These are phyloP conservation scores for Hevea brasiliensis DNA, from an alignment of 345 rosid genomes.

Conservation along the genomic window DNA sequence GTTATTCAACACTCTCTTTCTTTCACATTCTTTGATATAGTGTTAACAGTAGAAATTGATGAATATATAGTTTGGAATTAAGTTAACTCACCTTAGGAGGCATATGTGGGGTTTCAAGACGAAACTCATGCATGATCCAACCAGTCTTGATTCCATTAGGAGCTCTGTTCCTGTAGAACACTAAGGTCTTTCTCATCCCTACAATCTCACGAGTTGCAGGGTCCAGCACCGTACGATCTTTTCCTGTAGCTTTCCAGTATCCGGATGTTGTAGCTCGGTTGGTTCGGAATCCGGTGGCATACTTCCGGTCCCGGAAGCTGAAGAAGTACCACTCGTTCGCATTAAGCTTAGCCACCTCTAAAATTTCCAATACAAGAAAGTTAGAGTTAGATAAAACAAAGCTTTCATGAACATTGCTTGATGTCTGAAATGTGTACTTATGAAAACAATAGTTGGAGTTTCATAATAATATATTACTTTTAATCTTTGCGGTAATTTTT, in stretches of 20 bases:
- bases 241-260: conserved; percentile 99
- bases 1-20: neutral
- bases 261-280: conserved; percentile 83
- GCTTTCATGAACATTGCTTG: conserved; percentile 22
- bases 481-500: no score
- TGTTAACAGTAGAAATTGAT: neutral
- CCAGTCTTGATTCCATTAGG: conserved; percentile 93
- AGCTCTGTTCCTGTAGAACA: conserved; percentile 84
- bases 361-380: neutral
- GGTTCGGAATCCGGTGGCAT: conserved; percentile 88
- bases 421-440: conserved; percentile 7
- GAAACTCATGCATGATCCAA: conserved; percentile 99
- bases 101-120: conserved; percentile 85
- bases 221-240: conserved; percentile 82
- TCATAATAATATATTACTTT: no score
- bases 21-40: neutral
- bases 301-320: conserved; percentile 89
- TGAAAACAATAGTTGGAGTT: neutral
- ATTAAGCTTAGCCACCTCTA: conserved; percentile 93
- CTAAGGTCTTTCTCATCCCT: conserved; percentile 98
- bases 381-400: conserved; percentile 9
- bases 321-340: conserved; percentile 97
- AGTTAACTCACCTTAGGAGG: conserved; percentile 75
- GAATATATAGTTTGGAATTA: neutral
- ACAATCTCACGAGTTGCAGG: conserved; percentile 59